Base-by-base conservation (phyloP, 371 early-diverging fungal genomes). In the Mucor circinelloides region DNA sequence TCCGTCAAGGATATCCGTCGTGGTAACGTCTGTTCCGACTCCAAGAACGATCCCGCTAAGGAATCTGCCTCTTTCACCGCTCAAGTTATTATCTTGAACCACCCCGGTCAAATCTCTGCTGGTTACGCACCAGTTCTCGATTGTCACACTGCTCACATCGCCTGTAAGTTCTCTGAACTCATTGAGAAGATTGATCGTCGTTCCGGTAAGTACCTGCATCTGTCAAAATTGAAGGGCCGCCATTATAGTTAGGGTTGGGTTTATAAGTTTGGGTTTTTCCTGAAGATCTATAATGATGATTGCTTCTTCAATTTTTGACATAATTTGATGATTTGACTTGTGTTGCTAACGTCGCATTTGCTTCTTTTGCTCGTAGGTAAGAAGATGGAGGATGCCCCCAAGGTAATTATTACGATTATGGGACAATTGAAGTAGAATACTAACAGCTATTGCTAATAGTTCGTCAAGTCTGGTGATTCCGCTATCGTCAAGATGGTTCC, bases 11-110 rank as follows among this genome's bases (percentile, higher is more conserved):
- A 95, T 78, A 93, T 95, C 87, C 95, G 95, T 75, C 95, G 97
- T 91, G 98, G 97, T 83, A 88, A 90, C 88, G 97, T 97, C 85
- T 91, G 92, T 89, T 94, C 95, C 74, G 96, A 96, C 92, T 91
- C 94, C 88, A 95, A 95, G 93, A 95, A 93, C 89, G 95, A 95
- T 86, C 95, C 95, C 83, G 95, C 95, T 85, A 95, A 94, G 92
- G 96, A 93, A 73, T 78, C 94, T 76, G 94, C 32, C 66, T 91
- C 91, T 59, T 98, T 97, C 92, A 86, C 76, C 74, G 97, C 97
- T 79, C 96, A 96, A 87, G 94, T 97, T 77, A 95, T 95, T 73
- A 93, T 95, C 86, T 86, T 98, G 81, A 94, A 94, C 93, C 95
- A 95, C 90, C 97, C 96, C 64, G 97, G 97, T 85, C 94, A 95